Conservation (phyloP, 352 stramenopile species). For the Phytophthora citrophthora region DNA sequence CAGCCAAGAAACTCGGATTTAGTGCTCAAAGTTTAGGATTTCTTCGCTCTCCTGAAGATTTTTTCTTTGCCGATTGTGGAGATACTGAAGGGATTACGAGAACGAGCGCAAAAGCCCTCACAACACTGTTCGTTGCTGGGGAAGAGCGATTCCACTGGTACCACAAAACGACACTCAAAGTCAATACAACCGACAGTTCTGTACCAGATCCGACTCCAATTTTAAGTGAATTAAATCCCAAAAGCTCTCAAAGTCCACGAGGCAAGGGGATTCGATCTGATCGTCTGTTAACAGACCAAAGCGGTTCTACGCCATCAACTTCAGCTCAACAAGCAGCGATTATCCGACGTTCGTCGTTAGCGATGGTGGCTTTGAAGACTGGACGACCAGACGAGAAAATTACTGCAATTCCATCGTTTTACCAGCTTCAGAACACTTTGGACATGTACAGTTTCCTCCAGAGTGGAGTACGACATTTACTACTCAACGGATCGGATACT, state of each 20-base stretch:
- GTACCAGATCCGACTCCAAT: not conserved
- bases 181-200: constrained; percentile 7
- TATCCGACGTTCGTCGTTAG: constrained; percentile 34
- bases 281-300: constrained; percentile 5
- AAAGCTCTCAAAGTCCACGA: constrained; percentile 9
- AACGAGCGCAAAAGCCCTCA: constrained; percentile 33
- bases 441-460: constrained; percentile 62
- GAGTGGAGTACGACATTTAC: constrained; percentile 40
- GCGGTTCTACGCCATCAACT: not conserved
- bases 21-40: constrained; percentile 30
- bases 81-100: constrained; percentile 50
- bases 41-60: constrained; percentile 30
- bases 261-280: constrained; percentile 14
- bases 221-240: constrained; percentile 2
- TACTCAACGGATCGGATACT: constrained; percentile 52
- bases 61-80: constrained; percentile 53
- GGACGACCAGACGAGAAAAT: constrained; percentile 39
- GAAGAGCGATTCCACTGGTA: constrained; percentile 79
- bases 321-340: constrained; percentile 13
- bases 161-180: constrained; percentile 40
- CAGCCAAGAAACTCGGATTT: constrained; percentile 51
- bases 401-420: constrained; percentile 28
- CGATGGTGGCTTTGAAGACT: constrained; percentile 30
- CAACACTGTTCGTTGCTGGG: constrained; percentile 49
- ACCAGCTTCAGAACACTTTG: constrained; percentile 60